Conservation (phyloP, 345 rosid genomes). For the Ricinus communis region DNA sequence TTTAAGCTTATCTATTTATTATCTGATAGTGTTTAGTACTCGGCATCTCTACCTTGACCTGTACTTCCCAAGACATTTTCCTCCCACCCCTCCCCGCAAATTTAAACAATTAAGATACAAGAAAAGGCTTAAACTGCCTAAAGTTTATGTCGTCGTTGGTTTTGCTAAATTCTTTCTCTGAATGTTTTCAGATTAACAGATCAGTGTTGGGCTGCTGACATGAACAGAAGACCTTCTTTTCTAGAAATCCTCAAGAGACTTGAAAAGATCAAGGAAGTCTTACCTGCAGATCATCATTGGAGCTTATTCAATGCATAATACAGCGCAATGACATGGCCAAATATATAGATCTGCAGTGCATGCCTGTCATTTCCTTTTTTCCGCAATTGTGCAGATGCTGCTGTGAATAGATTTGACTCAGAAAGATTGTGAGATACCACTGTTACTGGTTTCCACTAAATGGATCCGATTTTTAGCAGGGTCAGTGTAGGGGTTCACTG, state of each 20-base stretch:
- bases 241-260: slow-evolving; percentile 90
- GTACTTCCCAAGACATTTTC: background rate
- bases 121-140: too few species aligned
- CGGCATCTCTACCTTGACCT: too few species aligned
- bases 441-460: slow-evolving; percentile 4
- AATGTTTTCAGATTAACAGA: slow-evolving; percentile 58
- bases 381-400: slow-evolving; percentile 16
- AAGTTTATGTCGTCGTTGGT: background rate
- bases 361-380: background rate
- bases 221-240: slow-evolving; percentile 86
- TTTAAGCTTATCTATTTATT: background rate
- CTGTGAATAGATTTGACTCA: slow-evolving; percentile 26
- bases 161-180: slow-evolving; percentile 22
- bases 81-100: background rate
- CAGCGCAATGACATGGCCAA: slow-evolving; percentile 9
- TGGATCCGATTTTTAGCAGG: slow-evolving; percentile 6
- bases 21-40: background rate
- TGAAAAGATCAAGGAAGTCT: slow-evolving; percentile 76
- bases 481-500: slow-evolving; percentile 1
- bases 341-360: slow-evolving; percentile 6
- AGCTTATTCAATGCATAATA: slow-evolving; percentile 61
- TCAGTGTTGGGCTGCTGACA: slow-evolving; percentile 83
- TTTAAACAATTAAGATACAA: background rate
- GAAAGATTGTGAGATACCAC: slow-evolving; percentile 19
- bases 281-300: slow-evolving; percentile 79